Conservation (phyloP, 2,329 filamentous ascomycete genomes). For the Helotiales sp. region DNA sequence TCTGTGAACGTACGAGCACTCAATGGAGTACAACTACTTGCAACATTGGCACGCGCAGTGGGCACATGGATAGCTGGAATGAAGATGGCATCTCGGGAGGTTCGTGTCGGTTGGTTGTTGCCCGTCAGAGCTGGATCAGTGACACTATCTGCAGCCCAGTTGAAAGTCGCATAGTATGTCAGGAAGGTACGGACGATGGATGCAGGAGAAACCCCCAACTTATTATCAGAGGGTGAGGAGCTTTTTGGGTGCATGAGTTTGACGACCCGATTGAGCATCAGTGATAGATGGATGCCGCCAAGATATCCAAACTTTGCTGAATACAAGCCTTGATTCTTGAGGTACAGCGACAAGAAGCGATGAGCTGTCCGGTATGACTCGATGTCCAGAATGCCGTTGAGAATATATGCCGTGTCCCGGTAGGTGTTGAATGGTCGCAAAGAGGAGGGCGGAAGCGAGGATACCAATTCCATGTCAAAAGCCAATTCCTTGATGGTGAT, state of each 20-base stretch:
- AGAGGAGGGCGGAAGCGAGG: conserved; percentile 54
- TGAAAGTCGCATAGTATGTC: conserved; percentile 58
- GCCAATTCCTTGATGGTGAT: conserved; percentile 8
- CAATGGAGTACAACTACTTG: conserved; percentile 44
- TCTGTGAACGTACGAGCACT: conserved; percentile 9
- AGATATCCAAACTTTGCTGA: conserved; percentile 65
- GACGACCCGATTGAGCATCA: conserved; percentile 60
- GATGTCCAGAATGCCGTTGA: conserved; percentile 58
- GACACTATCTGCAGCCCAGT: conserved; percentile 55
- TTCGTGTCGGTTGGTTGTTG: conserved; percentile 48
- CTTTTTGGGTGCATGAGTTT: conserved; percentile 46
- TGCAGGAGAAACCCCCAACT: conserved; percentile 23
- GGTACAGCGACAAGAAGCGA: conserved; percentile 62
- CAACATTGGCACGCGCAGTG: conserved; percentile 50
- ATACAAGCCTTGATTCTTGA: conserved; percentile 61
- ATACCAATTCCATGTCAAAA: conserved; percentile 37
- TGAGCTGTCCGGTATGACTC: conserved; percentile 58
- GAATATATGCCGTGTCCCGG: conserved; percentile 61
- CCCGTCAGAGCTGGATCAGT: conserved; percentile 58
- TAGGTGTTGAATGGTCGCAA: conserved; percentile 64
- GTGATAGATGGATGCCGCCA: conserved; percentile 62
- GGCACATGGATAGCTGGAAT: conserved; percentile 64
- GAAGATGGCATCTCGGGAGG: conserved; percentile 59
- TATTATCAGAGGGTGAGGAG: conserved; percentile 26
- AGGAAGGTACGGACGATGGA: conserved; percentile 57